Evolutionary conservation across 441 rosid genomes (phyloP).

Genomic region (Erodium texanum): DNA sequence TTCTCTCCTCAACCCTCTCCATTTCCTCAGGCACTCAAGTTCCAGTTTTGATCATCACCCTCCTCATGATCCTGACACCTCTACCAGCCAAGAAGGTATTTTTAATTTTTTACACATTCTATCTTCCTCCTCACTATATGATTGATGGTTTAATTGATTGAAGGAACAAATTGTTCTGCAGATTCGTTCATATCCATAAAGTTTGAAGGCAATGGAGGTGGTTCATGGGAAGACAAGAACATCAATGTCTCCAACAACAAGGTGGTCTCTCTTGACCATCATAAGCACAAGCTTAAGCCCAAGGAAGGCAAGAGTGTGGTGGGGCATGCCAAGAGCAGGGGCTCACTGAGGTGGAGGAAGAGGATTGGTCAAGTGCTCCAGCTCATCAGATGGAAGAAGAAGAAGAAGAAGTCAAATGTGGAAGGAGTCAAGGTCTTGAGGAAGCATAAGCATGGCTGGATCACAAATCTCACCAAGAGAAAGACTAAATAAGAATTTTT

Average conservation of each 20-base stretch:
- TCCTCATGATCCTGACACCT: background rate
- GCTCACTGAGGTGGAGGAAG: slow-evolving; percentile 75
- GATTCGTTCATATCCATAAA: slow-evolving; percentile 89
- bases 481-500: slow-evolving; percentile 16
- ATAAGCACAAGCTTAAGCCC: slow-evolving; percentile 8
- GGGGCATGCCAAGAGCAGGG: slow-evolving; percentile 44
- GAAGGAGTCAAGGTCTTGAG: slow-evolving; percentile 54
- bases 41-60: background rate
- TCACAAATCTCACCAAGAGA: slow-evolving; percentile 65
- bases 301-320: slow-evolving; percentile 44
- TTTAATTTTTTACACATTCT: background rate
- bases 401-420: slow-evolving; percentile 25
- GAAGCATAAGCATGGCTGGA: slow-evolving; percentile 55
- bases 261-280: too few species aligned
- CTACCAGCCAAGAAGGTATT: background rate
- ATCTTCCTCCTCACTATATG: too few species aligned
- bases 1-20: background rate
- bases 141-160: background rate
- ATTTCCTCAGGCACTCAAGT: background rate
- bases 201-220: slow-evolving; percentile 71
- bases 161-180: slow-evolving; percentile 17
- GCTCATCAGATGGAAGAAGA: slow-evolving; percentile 62
- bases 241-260: slow-evolving; percentile 36
- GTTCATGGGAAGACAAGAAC: slow-evolving; percentile 74
- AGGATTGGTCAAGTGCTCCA: slow-evolving; percentile 78